Conservation (phyloP, 768 basidiomycete species). For the Auriscalpium microsporum region DNA sequence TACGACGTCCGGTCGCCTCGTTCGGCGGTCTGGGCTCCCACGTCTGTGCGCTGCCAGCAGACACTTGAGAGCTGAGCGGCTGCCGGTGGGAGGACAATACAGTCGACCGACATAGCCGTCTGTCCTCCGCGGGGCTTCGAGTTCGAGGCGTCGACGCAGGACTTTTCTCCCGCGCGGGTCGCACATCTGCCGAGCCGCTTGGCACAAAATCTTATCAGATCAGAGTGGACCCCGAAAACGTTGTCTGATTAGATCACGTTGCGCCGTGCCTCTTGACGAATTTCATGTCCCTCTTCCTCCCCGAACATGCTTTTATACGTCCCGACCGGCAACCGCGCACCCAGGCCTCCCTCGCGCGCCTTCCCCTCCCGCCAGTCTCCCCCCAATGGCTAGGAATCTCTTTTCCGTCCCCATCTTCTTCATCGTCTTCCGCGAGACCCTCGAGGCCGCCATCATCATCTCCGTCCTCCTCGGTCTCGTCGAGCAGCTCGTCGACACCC, state of each 20-base stretch:
- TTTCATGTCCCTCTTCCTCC: background rate
- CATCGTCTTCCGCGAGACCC: slow-evolving; percentile 91
- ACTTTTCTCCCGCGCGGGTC: no score
- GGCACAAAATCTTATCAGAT: background rate
- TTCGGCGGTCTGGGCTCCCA: background rate
- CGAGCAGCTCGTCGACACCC: slow-evolving; percentile 61
- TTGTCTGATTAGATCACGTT: background rate
- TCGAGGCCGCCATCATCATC: slow-evolving; percentile 89
- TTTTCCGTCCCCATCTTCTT: slow-evolving; percentile 94
- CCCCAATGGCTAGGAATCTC: slow-evolving; percentile 57
- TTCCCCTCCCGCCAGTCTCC: slow-evolving; percentile 1
- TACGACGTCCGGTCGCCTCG: background rate
- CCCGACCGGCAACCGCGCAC: background rate
- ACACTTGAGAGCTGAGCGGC: no score
- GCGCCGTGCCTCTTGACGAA: background rate
- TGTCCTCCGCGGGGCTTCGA: background rate
- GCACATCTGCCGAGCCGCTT: background rate
- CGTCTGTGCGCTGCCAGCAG: no score
- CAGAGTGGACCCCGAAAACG: background rate
- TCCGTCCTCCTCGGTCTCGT: slow-evolving; percentile 87
- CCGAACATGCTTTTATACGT: slow-evolving; percentile 11
- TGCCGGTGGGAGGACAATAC: no score
- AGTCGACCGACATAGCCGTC: no score
- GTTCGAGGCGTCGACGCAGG: background rate
- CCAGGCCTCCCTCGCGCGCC: slow-evolving; percentile 1